Conservation (phyloP, 176 grass and related monocot species). For the Themeda triandra region DNA sequence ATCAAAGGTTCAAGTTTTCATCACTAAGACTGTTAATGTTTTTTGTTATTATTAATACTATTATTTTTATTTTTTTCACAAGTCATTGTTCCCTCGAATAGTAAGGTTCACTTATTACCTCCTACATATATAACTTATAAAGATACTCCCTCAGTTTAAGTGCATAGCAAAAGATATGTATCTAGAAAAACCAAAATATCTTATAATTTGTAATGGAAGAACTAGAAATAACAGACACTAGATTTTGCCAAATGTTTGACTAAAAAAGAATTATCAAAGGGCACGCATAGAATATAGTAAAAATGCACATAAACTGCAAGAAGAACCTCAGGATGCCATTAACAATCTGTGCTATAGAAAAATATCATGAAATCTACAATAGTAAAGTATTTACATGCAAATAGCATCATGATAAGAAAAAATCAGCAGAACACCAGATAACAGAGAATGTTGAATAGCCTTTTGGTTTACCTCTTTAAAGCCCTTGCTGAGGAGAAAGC, state of each 20-base stretch:
- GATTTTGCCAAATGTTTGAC: background rate
- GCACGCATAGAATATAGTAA: background rate
- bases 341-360: background rate
- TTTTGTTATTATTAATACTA: background rate
- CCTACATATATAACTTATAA: background rate
- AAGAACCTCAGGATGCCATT: background rate
- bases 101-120: background rate
- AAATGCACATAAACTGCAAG: background rate
- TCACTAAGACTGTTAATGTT: background rate
- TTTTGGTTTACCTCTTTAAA: constrained; percentile 76
- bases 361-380: background rate
- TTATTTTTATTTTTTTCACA: background rate
- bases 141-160: too few species aligned
- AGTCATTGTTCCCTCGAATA: background rate
- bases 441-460: background rate
- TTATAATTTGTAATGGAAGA: too few species aligned
- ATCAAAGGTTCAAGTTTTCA: background rate
- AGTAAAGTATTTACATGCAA: background rate
- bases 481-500: constrained; percentile 88
- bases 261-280: background rate
- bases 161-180: too few species aligned
- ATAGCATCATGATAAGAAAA: constrained; percentile 14
- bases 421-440: background rate
- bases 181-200: too few species aligned
- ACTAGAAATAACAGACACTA: background rate